Conservation (phyloP, 257 asterid species). For the Capsicum baccatum region DNA sequence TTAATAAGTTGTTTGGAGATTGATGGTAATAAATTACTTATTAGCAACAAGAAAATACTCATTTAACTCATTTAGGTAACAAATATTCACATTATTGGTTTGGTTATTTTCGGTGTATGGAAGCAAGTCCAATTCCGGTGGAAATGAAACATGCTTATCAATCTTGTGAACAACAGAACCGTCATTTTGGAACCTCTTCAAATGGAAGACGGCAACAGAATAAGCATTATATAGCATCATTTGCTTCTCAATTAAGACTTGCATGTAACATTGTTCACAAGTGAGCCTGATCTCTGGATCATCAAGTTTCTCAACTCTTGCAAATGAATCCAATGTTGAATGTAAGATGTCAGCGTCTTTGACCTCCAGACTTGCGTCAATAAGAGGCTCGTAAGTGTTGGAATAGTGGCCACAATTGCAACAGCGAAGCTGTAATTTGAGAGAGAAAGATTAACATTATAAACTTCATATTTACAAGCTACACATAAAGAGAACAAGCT, state of each 20-base stretch:
- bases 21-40: too few species aligned
- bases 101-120: slow-evolving; percentile 52
- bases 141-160: slow-evolving; percentile 73
- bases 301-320: slow-evolving; percentile 75
- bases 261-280: slow-evolving; percentile 75
- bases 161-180: slow-evolving; percentile 62
- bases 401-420: slow-evolving; percentile 72
- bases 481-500: neutral
- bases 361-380: slow-evolving; percentile 89
- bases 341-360: slow-evolving; percentile 56
- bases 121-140: slow-evolving; percentile 64
- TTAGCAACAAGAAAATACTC: too few species aligned
- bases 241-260: slow-evolving; percentile 75
- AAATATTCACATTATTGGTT: slow-evolving; percentile 49
- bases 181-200: too few species aligned
- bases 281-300: slow-evolving; percentile 72
- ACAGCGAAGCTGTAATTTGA: slow-evolving; percentile 65
- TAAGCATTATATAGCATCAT: slow-evolving; percentile 69
- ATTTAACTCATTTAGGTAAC: too few species aligned
- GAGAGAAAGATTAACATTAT: neutral
- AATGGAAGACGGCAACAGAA: neutral
- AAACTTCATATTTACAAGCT: neutral
- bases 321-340: slow-evolving; percentile 74
- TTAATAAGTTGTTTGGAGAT: too few species aligned
- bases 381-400: slow-evolving; percentile 31